Evolutionary conservation across 345 rosid genomes (phyloP), one percentile per base, ranked within the genome.

Genomic region (Geranium brycei): DNA sequence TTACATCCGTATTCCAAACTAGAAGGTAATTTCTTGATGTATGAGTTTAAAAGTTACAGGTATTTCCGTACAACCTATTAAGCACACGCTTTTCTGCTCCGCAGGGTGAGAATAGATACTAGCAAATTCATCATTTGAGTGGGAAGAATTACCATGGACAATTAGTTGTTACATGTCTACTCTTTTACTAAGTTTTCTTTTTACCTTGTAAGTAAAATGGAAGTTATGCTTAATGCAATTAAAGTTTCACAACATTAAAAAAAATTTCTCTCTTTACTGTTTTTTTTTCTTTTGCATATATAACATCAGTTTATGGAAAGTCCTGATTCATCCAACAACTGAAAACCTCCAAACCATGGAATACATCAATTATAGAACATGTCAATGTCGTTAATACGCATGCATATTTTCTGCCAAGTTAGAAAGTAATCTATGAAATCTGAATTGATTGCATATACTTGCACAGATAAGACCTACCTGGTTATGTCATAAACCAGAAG

Each of bases 401-500:
- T 6, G 11, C 53, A 11, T 47, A 47, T 35, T 47, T 47, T 6
- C 15, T 47, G 7, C 53, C 53, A 7, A 47, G 53, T 47, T 35
- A 35, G 53, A 47, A 47, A 47, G 53, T 11, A 47, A 8, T 11
- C 14, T 47, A 11, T 47, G 11, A 11, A 47, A 47, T 47, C 53
- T 13, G 15, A 47, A 47, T 47, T 47, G 53, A 47, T 11, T 8
- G 53, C 53, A 47, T 47, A 47, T 4, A 7, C 53, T 47, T 1
- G 11, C 53, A 47, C 53, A 47, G 13, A 11, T 6, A 6, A 47
- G 13, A 47, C 53, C 53, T 68, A 82, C 98, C 98, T 89, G 63
- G 97, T 93, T 68, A 93, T 88, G 73, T 93, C 99, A 71, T 93
- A 93, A 71, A 93, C 99, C 63, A 93, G 97, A 82, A 93, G 83